Evolutionary conservation across 306 rosid genomes (phyloP), one percentile per base, ranked within the genome.

Genomic region (Benincasa hispida): DNA sequence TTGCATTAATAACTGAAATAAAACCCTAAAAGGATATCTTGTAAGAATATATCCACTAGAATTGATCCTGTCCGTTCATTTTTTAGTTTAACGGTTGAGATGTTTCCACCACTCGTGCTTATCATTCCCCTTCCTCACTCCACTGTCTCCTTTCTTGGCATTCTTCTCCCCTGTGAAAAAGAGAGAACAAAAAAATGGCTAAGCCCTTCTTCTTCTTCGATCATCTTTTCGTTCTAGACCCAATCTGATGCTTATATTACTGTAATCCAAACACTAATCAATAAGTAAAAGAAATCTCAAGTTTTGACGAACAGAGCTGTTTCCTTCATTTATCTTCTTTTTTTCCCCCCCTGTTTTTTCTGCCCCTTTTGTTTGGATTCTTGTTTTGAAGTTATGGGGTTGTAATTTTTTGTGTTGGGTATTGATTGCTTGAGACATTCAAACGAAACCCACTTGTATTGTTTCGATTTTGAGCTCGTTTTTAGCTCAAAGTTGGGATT

Each of bases 1-100:
- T 63, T 47, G 58, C 54, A 77, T 55, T 61, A 61, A 79, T 83
- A 82, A 55, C 75, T 60, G 78, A 80, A 77, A 84, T 66, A 79
- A 90, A 92, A 89, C 93, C 98, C 96, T 85, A 88, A 80, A 86
- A 79, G 72, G 19, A 79, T 19, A 22, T 76, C n/a, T 41, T 81
- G 83, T 72, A 84, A 85, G 81, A 85, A 81, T 80, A 80, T 77
- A 83, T 86, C 77, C 69, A 17, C 12, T 7, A 5, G 50, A 78
- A 17, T 61, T 22, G 75, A 82, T 87, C 91, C 4, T 10, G 4
- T 62, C 91, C 93, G 84, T 82, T 66, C 18, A 1, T 21, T 11
- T 1, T 0, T 2, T 2, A 6, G 78, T 86, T 89, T 45, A 81
- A 87, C 89, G 91, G 91, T 22, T 17, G 10, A n/a, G 74, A 79